Evolutionary conservation across 2,329 filamentous ascomycete species (phyloP), one percentile per base, ranked within the genome.

Genomic region (Moelleriella libera): DNA sequence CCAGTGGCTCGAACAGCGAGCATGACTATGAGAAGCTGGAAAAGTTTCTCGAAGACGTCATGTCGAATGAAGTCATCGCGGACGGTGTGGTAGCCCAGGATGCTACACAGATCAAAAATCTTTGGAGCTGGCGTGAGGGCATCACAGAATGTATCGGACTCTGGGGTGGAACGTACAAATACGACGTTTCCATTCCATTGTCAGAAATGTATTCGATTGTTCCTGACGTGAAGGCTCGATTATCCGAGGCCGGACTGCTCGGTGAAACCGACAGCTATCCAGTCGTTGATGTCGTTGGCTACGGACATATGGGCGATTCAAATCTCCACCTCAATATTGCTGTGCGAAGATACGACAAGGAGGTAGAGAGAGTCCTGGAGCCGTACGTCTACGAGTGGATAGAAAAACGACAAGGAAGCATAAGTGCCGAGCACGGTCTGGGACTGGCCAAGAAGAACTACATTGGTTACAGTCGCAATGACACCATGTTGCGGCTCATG

Each of bases 321-420:
- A 98, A 98, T 66, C 68, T 98, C 54, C 94, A 98, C 67, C 73
- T 98, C 54, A 98, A 98, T 65, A 78, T 98, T 34, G 76, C 85
- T 1, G 84, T 87, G 14, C 72, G 89, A 51, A 71, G 82, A 51
- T 97, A 92, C 65, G 87, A 92, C 65, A 85, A 89, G 67, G 73
- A 78, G 48, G 87, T 98, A 30, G 92, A 98, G 68, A 78, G 85
- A 65, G 72, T 78, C 30, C 75, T 98, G 40, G 92, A 98, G 70
- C 92, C 94, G 0, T 98, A 85, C 68, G 87, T 98, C 29, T 98
- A 96, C 61, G 88, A 98, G 68, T 98, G 92, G 92, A 90, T 97
- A 54, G 74, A 82, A 57, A 80, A 87, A 69, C 77, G 85, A 44
- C 83, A 83, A 52, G 92, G 92, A 51, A 96, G 88, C 65, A 96